A percentile compares a stretch with the other conserved stretches of the same genome.
phyloP scores from a whole-genome alignment of 352 stramenopile species.

The Phytophthora pseudosyringae region DNA sequence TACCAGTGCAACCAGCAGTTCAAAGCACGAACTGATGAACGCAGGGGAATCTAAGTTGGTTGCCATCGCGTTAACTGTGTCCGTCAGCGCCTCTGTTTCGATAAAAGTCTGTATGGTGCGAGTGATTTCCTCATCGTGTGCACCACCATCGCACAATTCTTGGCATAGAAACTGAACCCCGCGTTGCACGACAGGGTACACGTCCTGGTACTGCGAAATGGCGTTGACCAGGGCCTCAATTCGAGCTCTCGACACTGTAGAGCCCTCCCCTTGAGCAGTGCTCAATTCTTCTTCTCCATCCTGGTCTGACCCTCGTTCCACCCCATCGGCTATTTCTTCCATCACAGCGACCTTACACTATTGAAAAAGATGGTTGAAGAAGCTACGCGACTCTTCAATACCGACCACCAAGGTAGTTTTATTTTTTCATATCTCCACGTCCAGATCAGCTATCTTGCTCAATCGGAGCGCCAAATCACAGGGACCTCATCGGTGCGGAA shows the following conservation, averaged over 20 bases:
- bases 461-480: conserved; percentile 95
- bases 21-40: conserved; percentile 27
- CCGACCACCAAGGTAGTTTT: conserved; percentile 11
- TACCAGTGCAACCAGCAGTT: conserved; percentile 17
- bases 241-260: conserved; percentile 24
- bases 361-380: neutral
- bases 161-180: conserved; percentile 35
- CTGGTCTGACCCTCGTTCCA: neutral
- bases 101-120: conserved; percentile 18
- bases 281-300: neutral
- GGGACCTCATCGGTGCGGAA: conserved; percentile 98
- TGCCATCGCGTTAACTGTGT: conserved; percentile 23
- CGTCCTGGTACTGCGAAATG: conserved; percentile 39
- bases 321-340: conserved; percentile 8
- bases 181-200: conserved; percentile 36
- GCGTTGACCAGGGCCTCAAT: conserved; percentile 38
- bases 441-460: conserved; percentile 7
- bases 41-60: conserved; percentile 22
- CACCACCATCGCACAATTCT: conserved; percentile 6
- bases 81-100: conserved; percentile 7
- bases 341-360: conserved; percentile 20
- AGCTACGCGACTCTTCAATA: conserved; percentile 20
- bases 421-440: conserved; percentile 17
- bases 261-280: neutral
- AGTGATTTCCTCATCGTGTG: conserved; percentile 2